Evolutionary conservation across 768 basidiomycete genomes (phyloP), one percentile per base, ranked within the genome.

Genomic region (Lentinula lateritia): DNA sequence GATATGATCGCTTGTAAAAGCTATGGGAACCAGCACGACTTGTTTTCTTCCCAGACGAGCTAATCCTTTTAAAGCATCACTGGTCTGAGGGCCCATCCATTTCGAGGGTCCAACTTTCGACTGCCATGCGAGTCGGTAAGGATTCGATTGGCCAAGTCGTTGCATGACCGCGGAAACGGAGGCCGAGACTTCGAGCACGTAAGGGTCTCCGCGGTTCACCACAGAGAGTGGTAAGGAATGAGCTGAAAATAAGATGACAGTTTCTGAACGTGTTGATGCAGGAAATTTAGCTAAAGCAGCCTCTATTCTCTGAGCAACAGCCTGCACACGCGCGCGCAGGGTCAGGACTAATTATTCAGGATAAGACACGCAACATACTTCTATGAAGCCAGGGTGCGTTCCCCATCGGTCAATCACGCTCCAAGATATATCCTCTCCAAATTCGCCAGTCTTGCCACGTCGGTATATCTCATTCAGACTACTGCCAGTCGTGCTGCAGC

Each of bases 351-450:
- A 54, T 65, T 52, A 50, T 45, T 58, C n/a, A 45, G 55, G 9
- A 46, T 58, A 18, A 2, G n/a, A 48, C 9, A 12, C 8, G n/a
- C 9, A 23, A n/a, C 46, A 34, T 69, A 94, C 96, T 81, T 98
- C 93, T 63, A 99, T 83, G 68, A 98, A 91, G 4, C 97, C 97
- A 5, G 89, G 81, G 72, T 99, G 92, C 9, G 93, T 93, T 8
- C 94, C 95, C 97, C 97, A 99, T 32, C 97, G 84, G 76, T 99
- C 97, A 69, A 99, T 90, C 6, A 98, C 95, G 71, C 92, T 96
- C 97, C 97, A 99, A 68, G 93, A 84, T 23, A 99, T 82, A 66
- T 75, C 77, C 52, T 79, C 78, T 54, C 81, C 88, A 65, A 80
- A 74, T 58, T 83, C 87, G 34, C 87, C 88, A 41, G 78, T 75